phyloP scores from a whole-genome alignment of 2,329 filamentous ascomycete species.

The Teratosphaeria pseudoeucalypti region DNA sequence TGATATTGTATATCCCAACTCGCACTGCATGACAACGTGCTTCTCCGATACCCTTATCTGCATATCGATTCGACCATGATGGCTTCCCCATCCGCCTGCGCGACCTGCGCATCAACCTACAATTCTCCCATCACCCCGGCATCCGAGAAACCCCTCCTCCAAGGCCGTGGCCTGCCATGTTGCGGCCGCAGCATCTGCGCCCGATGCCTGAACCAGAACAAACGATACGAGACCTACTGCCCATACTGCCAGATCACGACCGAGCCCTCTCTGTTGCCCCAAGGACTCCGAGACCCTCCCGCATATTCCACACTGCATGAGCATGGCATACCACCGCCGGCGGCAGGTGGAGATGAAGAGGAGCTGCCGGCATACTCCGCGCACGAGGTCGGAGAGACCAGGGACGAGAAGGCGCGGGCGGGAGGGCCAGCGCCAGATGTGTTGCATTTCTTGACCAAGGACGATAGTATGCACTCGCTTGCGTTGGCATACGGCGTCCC shows the following conservation, averaged over 20 bases:
- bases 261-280: constrained; percentile 45
- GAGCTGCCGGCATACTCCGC: constrained; percentile 36
- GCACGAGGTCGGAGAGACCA: constrained; percentile 16
- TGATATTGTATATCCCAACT: too few species aligned
- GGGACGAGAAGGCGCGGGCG: constrained; percentile 24
- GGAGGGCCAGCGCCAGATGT: constrained; percentile 47
- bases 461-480: constrained; percentile 57
- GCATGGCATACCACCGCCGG: constrained; percentile 26
- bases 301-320: constrained; percentile 40
- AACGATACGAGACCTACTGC: constrained; percentile 55
- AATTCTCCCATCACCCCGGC: constrained; percentile 12
- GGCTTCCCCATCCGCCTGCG: constrained; percentile 15
- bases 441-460: constrained; percentile 63
- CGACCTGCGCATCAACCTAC: constrained; percentile 23
- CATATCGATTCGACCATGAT: constrained; percentile 3
- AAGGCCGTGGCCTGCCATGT: constrained; percentile 55
- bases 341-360: constrained; percentile 17
- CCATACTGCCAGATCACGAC: constrained; percentile 69
- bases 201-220: constrained; percentile 57
- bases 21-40: too few species aligned
- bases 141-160: constrained; percentile 49
- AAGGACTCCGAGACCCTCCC: constrained; percentile 59
- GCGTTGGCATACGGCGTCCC: constrained; percentile 64
- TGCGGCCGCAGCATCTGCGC: constrained; percentile 63
- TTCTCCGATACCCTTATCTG: background rate